Evolutionary conservation across 345 rosid genomes (phyloP).

Genomic region (Rhodamnia argentea): DNA sequence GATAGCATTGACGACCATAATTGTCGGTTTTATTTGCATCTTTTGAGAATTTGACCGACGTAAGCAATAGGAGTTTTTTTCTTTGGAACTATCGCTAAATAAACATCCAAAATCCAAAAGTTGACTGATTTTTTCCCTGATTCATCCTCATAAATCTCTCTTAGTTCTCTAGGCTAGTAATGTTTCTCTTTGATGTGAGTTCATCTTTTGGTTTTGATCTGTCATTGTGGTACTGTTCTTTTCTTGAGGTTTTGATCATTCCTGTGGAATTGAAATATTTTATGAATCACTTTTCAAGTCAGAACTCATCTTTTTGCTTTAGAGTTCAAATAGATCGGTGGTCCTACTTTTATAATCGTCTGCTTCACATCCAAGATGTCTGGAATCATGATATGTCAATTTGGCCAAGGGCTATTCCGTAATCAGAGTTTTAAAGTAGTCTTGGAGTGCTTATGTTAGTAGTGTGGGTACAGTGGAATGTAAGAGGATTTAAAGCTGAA

Average conservation of each 20-base stretch:
- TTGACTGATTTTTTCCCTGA: background rate
- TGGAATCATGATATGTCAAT: background rate
- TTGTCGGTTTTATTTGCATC: background rate
- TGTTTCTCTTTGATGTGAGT: background rate
- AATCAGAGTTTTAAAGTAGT: background rate
- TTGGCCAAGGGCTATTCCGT: background rate
- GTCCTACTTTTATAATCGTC: background rate
- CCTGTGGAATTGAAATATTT: background rate
- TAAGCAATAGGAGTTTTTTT: background rate
- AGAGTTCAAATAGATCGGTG: background rate
- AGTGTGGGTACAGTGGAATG: background rate
- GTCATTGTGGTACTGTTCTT: background rate
- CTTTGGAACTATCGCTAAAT: background rate
- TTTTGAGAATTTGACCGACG: background rate
- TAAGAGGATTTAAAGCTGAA: background rate
- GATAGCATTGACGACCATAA: background rate
- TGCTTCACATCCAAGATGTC: background rate
- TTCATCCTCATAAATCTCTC: background rate
- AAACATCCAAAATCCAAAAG: background rate
- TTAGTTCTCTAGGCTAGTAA: background rate
- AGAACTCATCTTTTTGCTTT: background rate
- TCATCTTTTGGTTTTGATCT: background rate
- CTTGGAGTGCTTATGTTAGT: background rate
- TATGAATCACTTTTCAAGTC: background rate
- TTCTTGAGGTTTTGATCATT: background rate